Evolutionary conservation across 2,329 filamentous ascomycete species (phyloP).

Genomic region (Colletotrichum noveboracense): DNA sequence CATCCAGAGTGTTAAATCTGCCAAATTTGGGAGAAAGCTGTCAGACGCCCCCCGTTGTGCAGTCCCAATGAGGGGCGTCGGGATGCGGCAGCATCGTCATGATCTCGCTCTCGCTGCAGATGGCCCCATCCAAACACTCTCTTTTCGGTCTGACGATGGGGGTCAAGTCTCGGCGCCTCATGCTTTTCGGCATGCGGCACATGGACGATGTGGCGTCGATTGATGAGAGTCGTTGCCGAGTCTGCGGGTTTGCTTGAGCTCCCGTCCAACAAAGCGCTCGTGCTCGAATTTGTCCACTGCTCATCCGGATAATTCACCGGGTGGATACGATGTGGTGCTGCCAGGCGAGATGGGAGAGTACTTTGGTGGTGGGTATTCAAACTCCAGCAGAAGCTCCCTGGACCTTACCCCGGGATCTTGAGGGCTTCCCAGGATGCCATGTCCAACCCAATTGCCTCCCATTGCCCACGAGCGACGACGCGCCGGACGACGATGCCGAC

Average conservation of each 20-base stretch:
- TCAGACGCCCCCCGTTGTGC: not conserved
- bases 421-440: slow-evolving; percentile 6
- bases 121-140: not conserved
- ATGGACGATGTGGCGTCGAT: slow-evolving; percentile 11
- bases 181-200: slow-evolving; percentile 7
- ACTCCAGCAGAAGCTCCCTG: not conserved
- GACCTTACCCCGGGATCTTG: slow-evolving; percentile 17
- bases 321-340: slow-evolving; percentile 7
- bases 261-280: not conserved
- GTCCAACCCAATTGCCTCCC: slow-evolving; percentile 2
- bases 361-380: slow-evolving; percentile 1
- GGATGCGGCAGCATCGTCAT: slow-evolving; percentile 7
- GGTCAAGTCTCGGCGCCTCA: slow-evolving; percentile 5
- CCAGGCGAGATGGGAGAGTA: slow-evolving; percentile 19
- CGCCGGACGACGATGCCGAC: not conserved
- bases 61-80: not conserved
- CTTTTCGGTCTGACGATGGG: not conserved
- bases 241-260: slow-evolving; percentile 4
- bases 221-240: not conserved
- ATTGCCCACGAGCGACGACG: not conserved
- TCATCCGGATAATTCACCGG: slow-evolving; percentile 10
- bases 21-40: not conserved
- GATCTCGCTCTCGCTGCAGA: not conserved
- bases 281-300: not conserved
- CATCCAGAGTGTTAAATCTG: not conserved